Evolutionary conservation across 1,284 basidiomycete genomes (phyloP).

Genomic region (Sporisorium reilianum): DNA sequence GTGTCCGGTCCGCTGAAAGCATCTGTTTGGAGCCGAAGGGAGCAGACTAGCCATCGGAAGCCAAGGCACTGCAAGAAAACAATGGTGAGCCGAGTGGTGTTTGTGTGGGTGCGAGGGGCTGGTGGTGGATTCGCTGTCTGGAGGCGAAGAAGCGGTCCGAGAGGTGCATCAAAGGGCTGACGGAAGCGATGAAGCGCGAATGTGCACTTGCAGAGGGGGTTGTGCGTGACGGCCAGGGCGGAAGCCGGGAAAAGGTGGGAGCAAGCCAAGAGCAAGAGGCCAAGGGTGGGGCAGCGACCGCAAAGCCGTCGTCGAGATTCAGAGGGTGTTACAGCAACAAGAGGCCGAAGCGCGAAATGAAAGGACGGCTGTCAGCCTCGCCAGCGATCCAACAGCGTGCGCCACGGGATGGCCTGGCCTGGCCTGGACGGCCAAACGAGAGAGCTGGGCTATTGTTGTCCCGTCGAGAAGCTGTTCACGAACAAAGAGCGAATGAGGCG

Average conservation of each 20-base stretch:
- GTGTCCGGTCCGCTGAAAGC: background rate
- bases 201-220: background rate
- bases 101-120: background rate
- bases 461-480: background rate
- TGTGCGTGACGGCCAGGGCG: background rate
- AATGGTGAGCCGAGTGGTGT: background rate
- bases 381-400: background rate
- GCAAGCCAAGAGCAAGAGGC: background rate
- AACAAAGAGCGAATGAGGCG: background rate
- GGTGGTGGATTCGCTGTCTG: background rate
- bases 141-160: conserved; percentile 1
- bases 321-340: too few relatives aligned
- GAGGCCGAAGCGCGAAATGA: conserved; percentile 6
- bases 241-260: background rate
- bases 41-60: background rate
- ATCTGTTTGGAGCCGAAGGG: background rate
- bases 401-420: background rate
- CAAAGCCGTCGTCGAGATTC: background rate
- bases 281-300: background rate
- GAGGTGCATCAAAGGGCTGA: conserved; percentile 1
- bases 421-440: background rate
- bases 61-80: background rate
- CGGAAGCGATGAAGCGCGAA: background rate
- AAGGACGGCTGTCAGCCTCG: background rate
- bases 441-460: background rate